phyloP scores from a whole-genome alignment of 805 yeast species.

The Monosporozyma yasuniensis region DNA sequence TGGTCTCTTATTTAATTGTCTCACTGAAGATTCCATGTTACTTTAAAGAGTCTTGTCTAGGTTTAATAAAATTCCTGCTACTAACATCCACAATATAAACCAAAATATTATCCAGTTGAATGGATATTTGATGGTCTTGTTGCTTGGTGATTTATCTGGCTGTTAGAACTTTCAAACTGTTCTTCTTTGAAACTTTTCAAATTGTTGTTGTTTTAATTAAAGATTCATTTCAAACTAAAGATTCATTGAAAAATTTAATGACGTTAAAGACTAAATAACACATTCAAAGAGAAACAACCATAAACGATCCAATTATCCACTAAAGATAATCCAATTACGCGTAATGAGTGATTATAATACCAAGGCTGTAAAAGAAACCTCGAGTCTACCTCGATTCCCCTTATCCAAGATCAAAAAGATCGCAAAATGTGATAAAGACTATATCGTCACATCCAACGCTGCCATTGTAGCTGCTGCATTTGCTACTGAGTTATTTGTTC shows the following conservation, averaged over 20 bases:
- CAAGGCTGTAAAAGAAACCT: not conserved
- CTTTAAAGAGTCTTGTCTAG: not conserved
- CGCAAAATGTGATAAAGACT: slow-evolving; percentile 24
- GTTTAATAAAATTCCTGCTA: too few species aligned
- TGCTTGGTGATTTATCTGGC: not conserved
- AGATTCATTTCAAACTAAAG: not conserved
- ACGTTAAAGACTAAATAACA: not conserved
- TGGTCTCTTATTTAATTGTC: not conserved
- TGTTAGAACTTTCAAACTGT: not conserved
- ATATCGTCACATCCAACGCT: slow-evolving; percentile 17
- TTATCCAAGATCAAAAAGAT: slow-evolving; percentile 23
- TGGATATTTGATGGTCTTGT: not conserved
- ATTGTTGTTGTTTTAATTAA: not conserved
- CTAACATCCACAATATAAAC: not conserved
- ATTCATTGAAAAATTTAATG: not conserved
- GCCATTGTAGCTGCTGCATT: slow-evolving; percentile 24
- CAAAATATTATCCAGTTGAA: not conserved
- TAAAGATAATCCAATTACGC: not conserved
- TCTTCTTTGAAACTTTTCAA: not conserved
- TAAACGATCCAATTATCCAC: not conserved
- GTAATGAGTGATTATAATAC: not conserved
- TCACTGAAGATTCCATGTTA: not conserved
- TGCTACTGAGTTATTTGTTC: slow-evolving; percentile 25
- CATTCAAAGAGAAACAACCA: not conserved
- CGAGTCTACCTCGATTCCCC: slow-evolving; percentile 12